Evolutionary conservation across 768 basidiomycete genomes (phyloP), one percentile per base, ranked within the genome.

Genomic region (Panellus pusillus): DNA sequence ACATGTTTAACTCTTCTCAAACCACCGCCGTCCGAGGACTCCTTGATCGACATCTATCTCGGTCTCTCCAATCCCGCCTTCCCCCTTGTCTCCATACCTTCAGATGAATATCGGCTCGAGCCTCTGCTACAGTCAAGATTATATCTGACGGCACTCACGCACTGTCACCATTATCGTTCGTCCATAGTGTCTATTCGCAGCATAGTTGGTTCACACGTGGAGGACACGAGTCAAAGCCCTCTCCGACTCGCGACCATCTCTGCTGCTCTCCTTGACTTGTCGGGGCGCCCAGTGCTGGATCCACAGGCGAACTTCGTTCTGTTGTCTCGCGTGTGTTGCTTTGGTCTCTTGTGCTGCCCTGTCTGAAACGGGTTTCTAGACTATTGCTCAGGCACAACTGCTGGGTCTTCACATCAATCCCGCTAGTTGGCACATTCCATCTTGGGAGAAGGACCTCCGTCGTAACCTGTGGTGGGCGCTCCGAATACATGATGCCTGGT

Each of bases 341-440:
- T 31, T 28, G 24, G 24, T 24, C 24, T 24, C 24, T 24, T 6
- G 24, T 29, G 36, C n/a, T 38, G 19, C 20, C 14, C 13, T 20
- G 17, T 35, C 40, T 57, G 32, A 35, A 18, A 44, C 20, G 4
- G n/a, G 5, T 31, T 9, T 4, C 14, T 40, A 63, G 62, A 56
- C 62, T 19, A 61, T 61, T 37, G 62, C 62, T 28, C 52, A 61
- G 36, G 62, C 57, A 7, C 62, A 63, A 40, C 57, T 63, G 12
- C 35, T 63, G 15, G 62, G 62, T 18, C 57, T 63, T 0, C 62
- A 63, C 17, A 52, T 61, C 27, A 50, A 63, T 47, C 50, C 57
- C 14, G 17, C 49, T 8, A 56, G 39, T 35, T 63, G 62, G 62
- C 49, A 43, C 27, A 61, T 63, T 28, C 62, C 62, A n/a, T 35